Base-by-base conservation (phyloP, 352 stramenopile species). In the Salisapilia sapeloensis region DNA sequence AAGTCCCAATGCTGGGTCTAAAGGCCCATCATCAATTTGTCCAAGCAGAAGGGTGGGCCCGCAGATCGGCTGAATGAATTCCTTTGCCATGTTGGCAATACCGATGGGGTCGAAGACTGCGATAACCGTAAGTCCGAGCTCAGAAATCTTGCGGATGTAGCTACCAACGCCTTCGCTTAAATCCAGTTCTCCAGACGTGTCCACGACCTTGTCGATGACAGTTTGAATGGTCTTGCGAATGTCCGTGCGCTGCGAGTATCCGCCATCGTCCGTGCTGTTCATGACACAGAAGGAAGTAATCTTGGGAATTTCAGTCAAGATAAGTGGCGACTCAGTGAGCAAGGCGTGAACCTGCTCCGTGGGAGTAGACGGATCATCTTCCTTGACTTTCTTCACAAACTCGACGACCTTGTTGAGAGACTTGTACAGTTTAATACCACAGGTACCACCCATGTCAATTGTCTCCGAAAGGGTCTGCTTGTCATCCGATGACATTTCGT, bases 51-150 rank as follows among this genome's bases (percentile, higher is more conserved):
- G 45, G 4, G 64, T 76, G 1, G 60, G 64, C 1, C 64, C 60
- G 33, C 64, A 80, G 24, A 80, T 56, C 8, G 48, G 56, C 46
- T 80, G 58, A 5, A 77, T 50, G 39, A 61, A 75, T 37, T 72
- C 56, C 22, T 50, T 60, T 3, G 39, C 48, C 43, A 66, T 44
- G 10, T 24, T 52, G 2, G 56, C 61, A 19, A 80, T 50, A 4
- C 61, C 61, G 0, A 50, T 65, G 0, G 61, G 61, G 24, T 77
- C 64, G 7, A 72, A 48, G n/a, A 54, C 51, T 16, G 65, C 55
- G 12, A 60, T 51, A 2, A 45, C 47, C 2, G 46, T 45, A 4
- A 70, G 28, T 18, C 51, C 53, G 12, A 65, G 56, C n/a, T 72
- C 46, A 0, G 48, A 16, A 38, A 72, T 53, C 15, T 45, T 40